Conservation (phyloP, 1,139 yeast species). For the Geotrichum bryndzae region DNA sequence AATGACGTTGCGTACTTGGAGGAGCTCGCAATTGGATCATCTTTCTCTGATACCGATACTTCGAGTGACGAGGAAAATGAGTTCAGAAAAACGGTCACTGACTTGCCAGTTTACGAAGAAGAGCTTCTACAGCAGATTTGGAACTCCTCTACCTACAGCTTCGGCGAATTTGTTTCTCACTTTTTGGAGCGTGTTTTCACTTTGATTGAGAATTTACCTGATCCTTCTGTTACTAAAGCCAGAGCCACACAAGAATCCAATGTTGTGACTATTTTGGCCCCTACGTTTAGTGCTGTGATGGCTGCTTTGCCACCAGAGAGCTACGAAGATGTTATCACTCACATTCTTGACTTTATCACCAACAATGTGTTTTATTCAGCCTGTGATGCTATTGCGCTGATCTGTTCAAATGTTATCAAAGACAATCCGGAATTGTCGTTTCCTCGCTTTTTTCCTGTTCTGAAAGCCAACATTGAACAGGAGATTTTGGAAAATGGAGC, state of each 20-base stretch:
- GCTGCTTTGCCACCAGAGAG: slow-evolving; percentile 67
- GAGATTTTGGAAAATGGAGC: slow-evolving; percentile 84
- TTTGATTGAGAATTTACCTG: slow-evolving; percentile 69
- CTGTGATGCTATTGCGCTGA: slow-evolving; percentile 62
- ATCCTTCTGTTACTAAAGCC: slow-evolving; percentile 25
- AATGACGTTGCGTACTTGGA: slow-evolving; percentile 37
- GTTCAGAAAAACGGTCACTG: slow-evolving; percentile 18
- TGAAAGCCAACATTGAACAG: slow-evolving; percentile 51
- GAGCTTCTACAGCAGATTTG: slow-evolving; percentile 53
- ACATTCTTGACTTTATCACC: slow-evolving; percentile 51
- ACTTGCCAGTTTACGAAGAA: slow-evolving; percentile 35
- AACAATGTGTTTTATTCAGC: slow-evolving; percentile 59
- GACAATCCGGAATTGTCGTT: slow-evolving; percentile 51
- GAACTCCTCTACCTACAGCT: slow-evolving; percentile 67
- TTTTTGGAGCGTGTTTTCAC: slow-evolving; percentile 58
- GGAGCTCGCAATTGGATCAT: slow-evolving; percentile 17
- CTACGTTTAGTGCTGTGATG: slow-evolving; percentile 58
- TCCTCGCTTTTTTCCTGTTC: slow-evolving; percentile 41
- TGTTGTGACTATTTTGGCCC: slow-evolving; percentile 54
- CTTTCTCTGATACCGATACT: slow-evolving; percentile 1
- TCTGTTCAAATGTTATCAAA: slow-evolving; percentile 63
- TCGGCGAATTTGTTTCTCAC: slow-evolving; percentile 53
- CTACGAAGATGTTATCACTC: slow-evolving; percentile 48
- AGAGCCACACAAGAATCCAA: slow-evolving; percentile 36
- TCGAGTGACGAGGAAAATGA: slow-evolving; percentile 21